Percentiles rank a stretch among this genome's conserved stretches.
phyloP scores from a whole-genome alignment of 2,329 filamentous ascomycete genomes.

The Cercospora janseana region DNA sequence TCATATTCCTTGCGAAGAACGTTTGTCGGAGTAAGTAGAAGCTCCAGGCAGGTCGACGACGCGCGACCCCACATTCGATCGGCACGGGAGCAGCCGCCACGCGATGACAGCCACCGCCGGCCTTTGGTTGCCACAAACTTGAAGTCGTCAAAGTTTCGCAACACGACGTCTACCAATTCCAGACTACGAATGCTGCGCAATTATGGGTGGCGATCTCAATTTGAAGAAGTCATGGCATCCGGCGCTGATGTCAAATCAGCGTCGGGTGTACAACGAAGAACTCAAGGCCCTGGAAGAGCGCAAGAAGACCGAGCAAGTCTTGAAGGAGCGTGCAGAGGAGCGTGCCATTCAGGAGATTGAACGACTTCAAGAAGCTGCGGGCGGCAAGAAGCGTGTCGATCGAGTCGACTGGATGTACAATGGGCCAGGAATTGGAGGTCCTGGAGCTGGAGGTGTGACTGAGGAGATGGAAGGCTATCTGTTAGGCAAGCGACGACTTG shows the following conservation, averaged over 20 bases:
- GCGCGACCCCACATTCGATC: conserved; percentile 1
- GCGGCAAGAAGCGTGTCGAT: conserved; percentile 74
- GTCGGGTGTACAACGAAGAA: conserved; percentile 85
- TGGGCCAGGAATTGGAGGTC: conserved; percentile 73
- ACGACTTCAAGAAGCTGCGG: conserved; percentile 81
- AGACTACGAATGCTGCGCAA: conserved; percentile 40
- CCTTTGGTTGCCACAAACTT: conserved; percentile 8
- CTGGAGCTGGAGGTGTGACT: conserved; percentile 60
- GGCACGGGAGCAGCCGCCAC: not conserved
- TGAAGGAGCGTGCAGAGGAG: conserved; percentile 92
- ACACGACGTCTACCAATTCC: conserved; percentile 1
- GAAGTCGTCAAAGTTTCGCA: not conserved
- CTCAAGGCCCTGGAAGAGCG: conserved; percentile 90
- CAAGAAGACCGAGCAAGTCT: conserved; percentile 86
- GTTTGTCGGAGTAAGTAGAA: not conserved
- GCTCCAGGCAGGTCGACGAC: conserved; percentile 5
- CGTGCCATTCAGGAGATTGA: conserved; percentile 89
- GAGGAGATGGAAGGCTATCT: conserved; percentile 95
- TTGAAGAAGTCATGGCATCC: conserved; percentile 93
- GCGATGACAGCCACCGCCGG: not conserved
- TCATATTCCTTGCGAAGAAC: not conserved
- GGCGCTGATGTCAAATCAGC: conserved; percentile 83
- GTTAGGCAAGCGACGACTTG: conserved; percentile 87
- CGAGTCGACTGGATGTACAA: conserved; percentile 99
- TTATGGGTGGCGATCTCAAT: conserved; percentile 93